Evolutionary conservation across 2,329 filamentous ascomycete species (phyloP).

Genomic region (Diaporthe destruens): DNA sequence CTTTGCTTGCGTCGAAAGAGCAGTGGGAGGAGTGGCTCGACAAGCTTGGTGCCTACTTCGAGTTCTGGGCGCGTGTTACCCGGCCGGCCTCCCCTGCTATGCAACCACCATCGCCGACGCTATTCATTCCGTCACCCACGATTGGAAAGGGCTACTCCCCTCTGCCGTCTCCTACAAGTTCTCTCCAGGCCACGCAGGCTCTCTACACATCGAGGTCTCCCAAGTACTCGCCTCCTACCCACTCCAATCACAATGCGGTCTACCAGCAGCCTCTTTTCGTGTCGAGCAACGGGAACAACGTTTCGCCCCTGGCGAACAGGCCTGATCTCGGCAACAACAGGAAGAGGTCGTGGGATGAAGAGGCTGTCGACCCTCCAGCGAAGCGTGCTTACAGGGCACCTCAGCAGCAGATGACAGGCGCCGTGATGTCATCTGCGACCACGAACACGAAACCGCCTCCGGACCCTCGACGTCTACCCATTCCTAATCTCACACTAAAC

Average conservation of each 20-base stretch:
- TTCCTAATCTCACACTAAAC: slow-evolving; percentile 78
- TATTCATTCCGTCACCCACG: slow-evolving; percentile 57
- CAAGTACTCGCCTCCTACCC: slow-evolving; percentile 54
- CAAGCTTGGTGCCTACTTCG: slow-evolving; percentile 84
- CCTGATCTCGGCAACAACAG: slow-evolving; percentile 56
- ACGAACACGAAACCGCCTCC: slow-evolving; percentile 47
- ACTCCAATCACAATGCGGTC: slow-evolving; percentile 41
- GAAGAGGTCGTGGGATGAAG: slow-evolving; percentile 66
- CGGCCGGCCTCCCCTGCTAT: slow-evolving; percentile 61
- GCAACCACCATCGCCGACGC: slow-evolving; percentile 53
- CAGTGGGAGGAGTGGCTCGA: slow-evolving; percentile 91
- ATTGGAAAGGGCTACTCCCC: slow-evolving; percentile 58
- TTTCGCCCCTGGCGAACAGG: slow-evolving; percentile 63
- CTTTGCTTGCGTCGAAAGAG: slow-evolving; percentile 84
- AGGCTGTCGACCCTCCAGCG: slow-evolving; percentile 65
- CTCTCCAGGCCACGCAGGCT: slow-evolving; percentile 53
- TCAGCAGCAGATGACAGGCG: slow-evolving; percentile 42
- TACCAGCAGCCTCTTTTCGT: slow-evolving; percentile 50
- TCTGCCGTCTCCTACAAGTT: slow-evolving; percentile 62
- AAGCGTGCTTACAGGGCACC: slow-evolving; percentile 60
- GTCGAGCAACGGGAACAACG: slow-evolving; percentile 20
- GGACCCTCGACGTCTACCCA: slow-evolving; percentile 67
- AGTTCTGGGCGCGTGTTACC: slow-evolving; percentile 81
- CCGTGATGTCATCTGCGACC: slow-evolving; percentile 27
- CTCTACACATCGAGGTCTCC: slow-evolving; percentile 44